Base-by-base conservation (phyloP, 2,329 filamentous ascomycete species). In the Fusarium kyushuense region DNA sequence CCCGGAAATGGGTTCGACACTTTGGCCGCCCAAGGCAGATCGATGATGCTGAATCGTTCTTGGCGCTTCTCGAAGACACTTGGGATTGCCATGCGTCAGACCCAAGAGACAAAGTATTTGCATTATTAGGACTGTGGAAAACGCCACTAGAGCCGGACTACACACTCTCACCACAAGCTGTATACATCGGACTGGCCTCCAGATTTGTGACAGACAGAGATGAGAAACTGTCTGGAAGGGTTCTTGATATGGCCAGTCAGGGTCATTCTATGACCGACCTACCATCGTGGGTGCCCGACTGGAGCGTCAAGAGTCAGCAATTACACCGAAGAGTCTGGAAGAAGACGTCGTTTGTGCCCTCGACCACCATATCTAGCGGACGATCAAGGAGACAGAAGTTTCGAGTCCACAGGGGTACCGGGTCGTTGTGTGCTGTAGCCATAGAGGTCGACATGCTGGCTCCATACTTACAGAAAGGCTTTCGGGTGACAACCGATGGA, bases 71-170 rank as follows among this genome's bases (percentile, higher is more conserved):
- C 1, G 6, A 7, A 2, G 52, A 58, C 25, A 58, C 55, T 1
- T 10, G 40, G 7, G 41, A 57, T 13, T 58, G 55, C 16, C 6
- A 46, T 6, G 55, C 55, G 11, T n/a, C 40, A 2, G 55, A 58
- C 2, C 55, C 55, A 5, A 57, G 55, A 9, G 55, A 57, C 9
- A 58, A 58, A 25, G 14, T 58, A 0, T 58, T 58, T 10, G 52
- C 52, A 5, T 13, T 58, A 16, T 21, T 58, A 12, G 55, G 55
- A 0, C 40, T 58, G 0, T 58, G 55, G 52, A 4, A 57, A n/a
- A 14, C 6, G 1, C 0, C 0, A 0, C 0, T 46, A 2, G 52
- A 57, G 4, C 55, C 55, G 1, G 40, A 58, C 7, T 58, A 58
- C 7, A 57, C 17, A 1, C 32, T 58, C 0, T 32, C 52, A 1